phyloP scores from a whole-genome alignment of 306 rosid species.

The Clitoria ternatea region DNA sequence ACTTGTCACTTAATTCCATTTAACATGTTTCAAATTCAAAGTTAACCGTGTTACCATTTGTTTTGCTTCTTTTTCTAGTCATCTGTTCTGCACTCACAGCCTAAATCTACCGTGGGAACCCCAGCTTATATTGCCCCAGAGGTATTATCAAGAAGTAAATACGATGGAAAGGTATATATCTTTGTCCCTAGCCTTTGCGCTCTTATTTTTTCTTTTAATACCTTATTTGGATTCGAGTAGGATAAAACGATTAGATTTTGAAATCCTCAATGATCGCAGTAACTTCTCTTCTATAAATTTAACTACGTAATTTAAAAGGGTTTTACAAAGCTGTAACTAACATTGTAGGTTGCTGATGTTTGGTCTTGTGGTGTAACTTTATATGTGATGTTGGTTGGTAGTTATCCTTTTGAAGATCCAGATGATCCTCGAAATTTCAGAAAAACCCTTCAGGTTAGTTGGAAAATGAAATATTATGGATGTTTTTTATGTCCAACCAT shows the following conservation, averaged over 20 bases:
- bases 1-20: slow-evolving; percentile 1
- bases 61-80: slow-evolving; percentile 49
- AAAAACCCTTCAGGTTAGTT: slow-evolving; percentile 89
- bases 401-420: slow-evolving; percentile 98
- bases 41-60: no score
- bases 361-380: slow-evolving; percentile 99
- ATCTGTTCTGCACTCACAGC: slow-evolving; percentile 94
- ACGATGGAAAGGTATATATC: slow-evolving; percentile 79
- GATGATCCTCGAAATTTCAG: slow-evolving; percentile 90
- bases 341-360: slow-evolving; percentile 99
- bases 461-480: slow-evolving; percentile 7
- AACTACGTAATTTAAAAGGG: no score
- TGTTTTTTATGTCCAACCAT: no score
- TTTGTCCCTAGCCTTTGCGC: background rate
- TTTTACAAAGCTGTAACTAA: no score
- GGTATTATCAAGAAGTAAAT: slow-evolving; percentile 74
- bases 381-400: slow-evolving; percentile 98
- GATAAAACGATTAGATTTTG: no score
- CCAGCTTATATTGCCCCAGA: slow-evolving; percentile 99
- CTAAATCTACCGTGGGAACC: slow-evolving; percentile 98
- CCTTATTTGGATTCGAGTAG: no score
- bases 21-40: no score
- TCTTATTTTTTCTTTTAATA: no score
- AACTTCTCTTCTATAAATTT: no score
- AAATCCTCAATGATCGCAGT: no score